A percentile compares a stretch with the other conserved stretches of the same genome.
These are phyloP conservation scores for Microbotryomycetes sp. DNA, from an alignment of 1,284 basidiomycete genomes.

Conservation along the genomic window DNA sequence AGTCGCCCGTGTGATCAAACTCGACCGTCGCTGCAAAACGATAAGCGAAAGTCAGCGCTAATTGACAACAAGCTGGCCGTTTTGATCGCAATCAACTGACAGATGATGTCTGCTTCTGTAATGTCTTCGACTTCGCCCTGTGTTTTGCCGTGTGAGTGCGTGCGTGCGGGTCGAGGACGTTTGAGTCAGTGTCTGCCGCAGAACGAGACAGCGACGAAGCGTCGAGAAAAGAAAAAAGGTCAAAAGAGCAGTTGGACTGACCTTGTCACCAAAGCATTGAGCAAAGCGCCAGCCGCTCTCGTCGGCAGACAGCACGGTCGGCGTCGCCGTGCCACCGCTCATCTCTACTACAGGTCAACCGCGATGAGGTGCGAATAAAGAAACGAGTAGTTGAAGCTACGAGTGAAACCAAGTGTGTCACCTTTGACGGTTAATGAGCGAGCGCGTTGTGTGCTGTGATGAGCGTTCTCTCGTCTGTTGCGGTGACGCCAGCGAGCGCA, in stretches of 20 bases:
- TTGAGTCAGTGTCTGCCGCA: no score
- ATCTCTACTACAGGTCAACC: no score
- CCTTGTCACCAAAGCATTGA: constrained; percentile 99
- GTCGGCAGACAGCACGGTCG: constrained; percentile 50
- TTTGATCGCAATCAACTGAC: constrained; percentile 7
- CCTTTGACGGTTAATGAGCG: neutral
- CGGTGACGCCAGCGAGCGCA: neutral
- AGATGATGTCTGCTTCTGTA: constrained; percentile 99
- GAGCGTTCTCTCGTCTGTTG: neutral
- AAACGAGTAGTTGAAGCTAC: neutral
- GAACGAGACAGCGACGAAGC: neutral
- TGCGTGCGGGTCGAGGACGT: no score
- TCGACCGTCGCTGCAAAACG: constrained; percentile 71
- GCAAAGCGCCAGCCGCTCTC: constrained; percentile 94
- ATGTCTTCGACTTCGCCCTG: constrained; percentile 86
- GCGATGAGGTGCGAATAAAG: no score
- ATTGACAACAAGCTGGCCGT: neutral
- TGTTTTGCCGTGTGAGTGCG: neutral
- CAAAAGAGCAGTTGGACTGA: constrained; percentile 38
- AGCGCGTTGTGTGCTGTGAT: neutral
- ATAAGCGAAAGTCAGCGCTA: constrained; percentile 2
- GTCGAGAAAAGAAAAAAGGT: neutral
- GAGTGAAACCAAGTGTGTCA: neutral
- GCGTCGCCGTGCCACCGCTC: constrained; percentile 6
- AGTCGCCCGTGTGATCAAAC: constrained; percentile 98